phyloP scores from a whole-genome alignment of 768 basidiomycete genomes.

The Tylopilus subfusipes region DNA sequence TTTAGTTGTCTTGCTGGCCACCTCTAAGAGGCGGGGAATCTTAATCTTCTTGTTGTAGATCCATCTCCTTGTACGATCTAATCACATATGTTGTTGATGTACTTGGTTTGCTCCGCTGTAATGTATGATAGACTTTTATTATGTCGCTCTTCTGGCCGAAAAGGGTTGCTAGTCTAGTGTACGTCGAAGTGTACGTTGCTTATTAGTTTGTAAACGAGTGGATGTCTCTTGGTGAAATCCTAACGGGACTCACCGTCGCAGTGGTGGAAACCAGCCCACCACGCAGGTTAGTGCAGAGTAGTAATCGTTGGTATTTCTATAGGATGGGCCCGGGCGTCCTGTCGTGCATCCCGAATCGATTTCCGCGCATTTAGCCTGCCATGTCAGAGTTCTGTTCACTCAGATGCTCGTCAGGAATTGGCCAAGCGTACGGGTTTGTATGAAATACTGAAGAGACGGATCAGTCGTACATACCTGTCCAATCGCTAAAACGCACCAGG shows the following conservation, averaged over 20 bases:
- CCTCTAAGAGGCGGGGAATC: not conserved
- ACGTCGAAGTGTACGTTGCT: not conserved
- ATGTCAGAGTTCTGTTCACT: not conserved
- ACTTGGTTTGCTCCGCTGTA: not conserved
- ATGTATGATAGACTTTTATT: not conserved
- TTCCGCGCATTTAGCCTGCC: constrained; percentile 11
- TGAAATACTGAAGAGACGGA: constrained; percentile 8
- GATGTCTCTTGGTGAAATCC: no score
- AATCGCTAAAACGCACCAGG: constrained; percentile 2
- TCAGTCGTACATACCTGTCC: not conserved
- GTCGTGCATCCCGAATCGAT: constrained; percentile 13
- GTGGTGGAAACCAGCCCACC: not conserved
- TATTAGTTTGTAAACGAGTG: no score
- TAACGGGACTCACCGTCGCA: not conserved
- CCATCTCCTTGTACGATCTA: not conserved
- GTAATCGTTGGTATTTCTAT: constrained; percentile 9
- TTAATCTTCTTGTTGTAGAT: not conserved
- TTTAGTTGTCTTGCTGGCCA: not conserved
- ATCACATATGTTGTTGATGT: not conserved
- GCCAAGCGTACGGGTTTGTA: not conserved
- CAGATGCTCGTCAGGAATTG: not conserved
- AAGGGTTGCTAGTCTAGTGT: not conserved
- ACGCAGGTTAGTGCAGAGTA: not conserved
- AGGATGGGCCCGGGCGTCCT: not conserved
- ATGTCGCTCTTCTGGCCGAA: not conserved